Evolutionary conservation across 2,329 filamentous ascomycete genomes (phyloP).

Genomic region (Metarhizium robertsii): DNA sequence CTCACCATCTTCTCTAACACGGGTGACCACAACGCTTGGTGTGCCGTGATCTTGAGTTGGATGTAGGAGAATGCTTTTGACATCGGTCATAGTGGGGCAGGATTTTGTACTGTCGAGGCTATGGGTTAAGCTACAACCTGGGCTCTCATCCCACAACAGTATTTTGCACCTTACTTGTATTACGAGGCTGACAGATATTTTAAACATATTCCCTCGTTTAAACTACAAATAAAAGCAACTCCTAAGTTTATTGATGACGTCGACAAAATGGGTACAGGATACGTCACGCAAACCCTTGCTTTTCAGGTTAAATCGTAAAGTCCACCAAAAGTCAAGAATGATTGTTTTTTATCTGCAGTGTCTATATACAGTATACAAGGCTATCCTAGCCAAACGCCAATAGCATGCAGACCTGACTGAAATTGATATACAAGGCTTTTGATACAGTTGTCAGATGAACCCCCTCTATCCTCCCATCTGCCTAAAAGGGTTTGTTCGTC

Average conservation of each 20-base stretch:
- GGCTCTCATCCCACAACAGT: background rate
- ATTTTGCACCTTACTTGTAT: background rate
- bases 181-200: background rate
- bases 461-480: conserved; percentile 6
- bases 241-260: background rate
- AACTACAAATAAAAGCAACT: background rate
- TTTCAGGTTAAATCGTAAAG: background rate
- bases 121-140: background rate
- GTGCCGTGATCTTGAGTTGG: background rate
- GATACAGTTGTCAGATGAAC: conserved; percentile 12
- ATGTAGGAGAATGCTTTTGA: conserved; percentile 4
- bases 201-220: background rate
- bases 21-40: background rate
- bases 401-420: conserved; percentile 21
- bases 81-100: conserved; percentile 8
- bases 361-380: conserved; percentile 19
- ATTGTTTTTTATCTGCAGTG: conserved; percentile 2
- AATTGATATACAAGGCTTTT: conserved; percentile 21
- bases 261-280: no score
- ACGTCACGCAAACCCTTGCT: background rate
- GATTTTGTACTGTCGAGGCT: background rate
- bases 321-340: background rate
- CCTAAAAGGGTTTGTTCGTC: conserved; percentile 22
- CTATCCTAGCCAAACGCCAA: conserved; percentile 23
- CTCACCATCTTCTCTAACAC: conserved; percentile 17